Evolutionary conservation across 2,329 filamentous ascomycete species (phyloP).

Genomic region (Dactylonectria estremocensis): DNA sequence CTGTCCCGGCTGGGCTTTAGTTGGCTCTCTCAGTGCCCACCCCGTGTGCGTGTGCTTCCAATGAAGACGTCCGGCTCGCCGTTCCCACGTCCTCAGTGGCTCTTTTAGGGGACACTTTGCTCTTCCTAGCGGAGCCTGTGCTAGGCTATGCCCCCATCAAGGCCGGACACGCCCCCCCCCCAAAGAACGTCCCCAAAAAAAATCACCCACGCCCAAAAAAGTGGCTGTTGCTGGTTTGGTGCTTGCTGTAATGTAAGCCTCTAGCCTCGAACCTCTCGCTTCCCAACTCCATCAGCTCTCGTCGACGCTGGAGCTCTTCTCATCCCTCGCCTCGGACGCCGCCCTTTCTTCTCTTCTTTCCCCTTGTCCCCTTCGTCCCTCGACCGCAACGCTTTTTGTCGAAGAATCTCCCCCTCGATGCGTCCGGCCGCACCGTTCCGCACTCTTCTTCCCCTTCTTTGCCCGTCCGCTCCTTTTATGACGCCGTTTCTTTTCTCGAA

Average conservation of each 20-base stretch:
- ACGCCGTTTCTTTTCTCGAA: constrained; percentile 44
- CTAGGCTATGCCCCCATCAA: neutral
- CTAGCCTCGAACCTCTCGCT: constrained; percentile 32
- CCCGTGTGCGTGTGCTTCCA: neutral
- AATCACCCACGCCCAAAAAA: constrained; percentile 12
- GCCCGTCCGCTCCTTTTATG: constrained; percentile 49
- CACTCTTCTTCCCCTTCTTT: constrained; percentile 39
- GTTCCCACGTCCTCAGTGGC: constrained; percentile 13
- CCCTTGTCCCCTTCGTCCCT: constrained; percentile 21
- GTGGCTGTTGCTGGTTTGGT: constrained; percentile 11
- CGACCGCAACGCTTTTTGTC: constrained; percentile 27
- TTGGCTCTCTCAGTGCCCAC: constrained; percentile 9
- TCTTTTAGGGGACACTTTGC: constrained; percentile 26
- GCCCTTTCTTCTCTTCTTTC: constrained; percentile 17
- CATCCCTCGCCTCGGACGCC: constrained; percentile 24
- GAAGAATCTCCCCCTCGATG: constrained; percentile 48
- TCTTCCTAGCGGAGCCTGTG: constrained; percentile 14
- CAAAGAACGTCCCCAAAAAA: constrained; percentile 13
- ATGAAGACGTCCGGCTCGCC: neutral
- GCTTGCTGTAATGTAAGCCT: constrained; percentile 4
- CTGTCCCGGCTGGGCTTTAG: constrained; percentile 17
- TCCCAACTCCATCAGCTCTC: constrained; percentile 17
- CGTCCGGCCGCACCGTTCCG: constrained; percentile 50
- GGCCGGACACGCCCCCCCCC: neutral
- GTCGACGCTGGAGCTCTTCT: constrained; percentile 24